Evolutionary conservation across 108 stramenopile species (phyloP).

Genomic region (Mediolabrus comicus): DNA sequence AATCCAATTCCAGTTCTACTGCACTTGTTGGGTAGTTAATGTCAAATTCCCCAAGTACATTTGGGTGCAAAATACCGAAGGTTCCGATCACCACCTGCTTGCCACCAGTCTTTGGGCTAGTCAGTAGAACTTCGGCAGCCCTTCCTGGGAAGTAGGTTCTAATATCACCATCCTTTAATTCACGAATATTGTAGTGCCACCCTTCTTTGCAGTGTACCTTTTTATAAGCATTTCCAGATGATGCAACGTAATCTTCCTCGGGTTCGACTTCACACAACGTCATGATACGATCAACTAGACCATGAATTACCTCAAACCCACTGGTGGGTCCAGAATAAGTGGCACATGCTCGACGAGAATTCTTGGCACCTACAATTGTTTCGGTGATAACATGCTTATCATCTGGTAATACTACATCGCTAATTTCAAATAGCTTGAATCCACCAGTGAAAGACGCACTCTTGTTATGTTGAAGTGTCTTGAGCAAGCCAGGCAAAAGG

Average conservation of each 20-base stretch:
- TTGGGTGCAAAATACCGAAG: constrained; percentile 97
- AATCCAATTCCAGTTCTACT: constrained; percentile 93
- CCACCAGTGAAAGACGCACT: constrained; percentile 74
- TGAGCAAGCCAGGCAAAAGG: constrained; percentile 93
- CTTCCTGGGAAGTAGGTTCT: constrained; percentile 95
- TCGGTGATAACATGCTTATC: constrained; percentile 75
- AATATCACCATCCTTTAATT: constrained; percentile 51
- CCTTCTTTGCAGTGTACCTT: constrained; percentile 79
- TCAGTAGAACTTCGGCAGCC: constrained; percentile 90
- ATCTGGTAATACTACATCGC: constrained; percentile 94
- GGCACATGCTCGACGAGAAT: constrained; percentile 85
- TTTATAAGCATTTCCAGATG: constrained; percentile 65
- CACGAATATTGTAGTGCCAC: constrained; percentile 77
- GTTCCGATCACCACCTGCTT: constrained; percentile 72
- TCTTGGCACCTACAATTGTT: constrained; percentile 93
- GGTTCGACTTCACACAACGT: constrained; percentile 90
- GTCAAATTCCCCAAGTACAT: constrained; percentile 92
- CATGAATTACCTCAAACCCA: constrained; percentile 99
- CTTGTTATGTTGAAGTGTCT: constrained; percentile 94
- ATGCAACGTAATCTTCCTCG: constrained; percentile 69
- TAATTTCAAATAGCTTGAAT: constrained; percentile 94
- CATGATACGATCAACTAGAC: constrained; percentile 96
- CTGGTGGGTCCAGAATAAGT: constrained; percentile 93
- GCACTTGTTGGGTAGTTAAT: constrained; percentile 87
- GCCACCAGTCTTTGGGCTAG: constrained; percentile 49